Conservation (phyloP, 192 early-diverging fungal species). For the Entomortierella lignicola region DNA sequence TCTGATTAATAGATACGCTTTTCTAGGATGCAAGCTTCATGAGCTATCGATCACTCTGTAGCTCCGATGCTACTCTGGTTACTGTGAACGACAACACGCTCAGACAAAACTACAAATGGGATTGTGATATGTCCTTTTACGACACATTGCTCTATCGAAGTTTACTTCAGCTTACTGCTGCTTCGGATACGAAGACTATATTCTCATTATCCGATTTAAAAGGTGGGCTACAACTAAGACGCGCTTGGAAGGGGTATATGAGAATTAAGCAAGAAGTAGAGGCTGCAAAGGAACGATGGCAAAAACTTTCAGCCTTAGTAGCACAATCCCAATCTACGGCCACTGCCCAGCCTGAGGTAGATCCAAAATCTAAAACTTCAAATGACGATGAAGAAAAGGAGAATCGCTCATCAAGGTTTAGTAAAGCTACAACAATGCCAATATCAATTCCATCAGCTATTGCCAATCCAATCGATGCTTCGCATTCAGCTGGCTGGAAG, state of each 20-base stretch:
- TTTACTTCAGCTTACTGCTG: conserved; percentile 47
- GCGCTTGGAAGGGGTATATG: conserved; percentile 55
- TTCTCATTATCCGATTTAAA: conserved; percentile 57
- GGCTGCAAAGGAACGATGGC: conserved; percentile 26
- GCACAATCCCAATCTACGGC: not conserved
- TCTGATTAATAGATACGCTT: not conserved
- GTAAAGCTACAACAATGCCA: conserved; percentile 17
- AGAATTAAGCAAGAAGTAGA: conserved; percentile 56
- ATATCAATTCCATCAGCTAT: conserved; percentile 3
- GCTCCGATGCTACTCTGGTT: conserved; percentile 21
- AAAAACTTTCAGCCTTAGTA: conserved; percentile 18
- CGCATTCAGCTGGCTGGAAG: conserved; percentile 4
- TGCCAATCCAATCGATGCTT: not conserved
- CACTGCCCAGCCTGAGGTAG: conserved; percentile 8
- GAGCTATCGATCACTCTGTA: conserved; percentile 30
- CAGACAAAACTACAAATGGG: conserved; percentile 59
- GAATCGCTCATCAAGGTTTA: not conserved
- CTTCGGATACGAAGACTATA: conserved; percentile 52
- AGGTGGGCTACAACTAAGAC: conserved; percentile 51
- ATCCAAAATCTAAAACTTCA: not conserved
- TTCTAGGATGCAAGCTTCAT: conserved; percentile 46
- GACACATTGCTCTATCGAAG: conserved; percentile 54
- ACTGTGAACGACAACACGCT: conserved; percentile 31
- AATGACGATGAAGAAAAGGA: not conserved
- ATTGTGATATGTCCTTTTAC: conserved; percentile 56